A percentile compares a stretch with the other conserved stretches of the same genome.
These are phyloP conservation scores for Pseudocercospora macadamiae DNA, from an alignment of 2,329 filamentous ascomycete genomes.

Conservation along the genomic window DNA sequence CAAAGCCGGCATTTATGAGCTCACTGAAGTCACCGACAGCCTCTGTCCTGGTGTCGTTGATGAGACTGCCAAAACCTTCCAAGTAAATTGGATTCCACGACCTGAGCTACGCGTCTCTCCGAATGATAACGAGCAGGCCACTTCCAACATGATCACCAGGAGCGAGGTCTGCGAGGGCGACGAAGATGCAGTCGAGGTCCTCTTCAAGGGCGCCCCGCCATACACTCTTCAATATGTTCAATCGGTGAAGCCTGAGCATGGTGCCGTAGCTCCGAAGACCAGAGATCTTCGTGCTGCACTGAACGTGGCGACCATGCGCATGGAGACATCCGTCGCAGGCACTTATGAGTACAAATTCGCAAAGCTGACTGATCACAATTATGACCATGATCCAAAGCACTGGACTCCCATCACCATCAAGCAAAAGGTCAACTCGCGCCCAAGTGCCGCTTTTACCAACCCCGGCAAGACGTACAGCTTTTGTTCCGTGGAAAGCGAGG, in stretches of 20 bases:
- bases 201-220: slow-evolving; percentile 75
- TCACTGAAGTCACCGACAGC: slow-evolving; percentile 74
- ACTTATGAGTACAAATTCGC: slow-evolving; percentile 84
- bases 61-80: slow-evolving; percentile 70
- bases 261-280: slow-evolving; percentile 63
- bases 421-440: slow-evolving; percentile 83
- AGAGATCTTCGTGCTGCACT: slow-evolving; percentile 78
- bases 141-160: slow-evolving; percentile 66
- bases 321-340: slow-evolving; percentile 84
- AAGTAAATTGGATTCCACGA: slow-evolving; percentile 82
- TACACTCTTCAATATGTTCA: slow-evolving; percentile 83
- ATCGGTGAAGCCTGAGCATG: slow-evolving; percentile 69
- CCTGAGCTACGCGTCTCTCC: slow-evolving; percentile 68
- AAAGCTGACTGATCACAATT: slow-evolving; percentile 81
- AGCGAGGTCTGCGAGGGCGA: slow-evolving; percentile 91
- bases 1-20: slow-evolving; percentile 70
- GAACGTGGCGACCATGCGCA: slow-evolving; percentile 74
- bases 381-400: slow-evolving; percentile 70
- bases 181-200: slow-evolving; percentile 83
- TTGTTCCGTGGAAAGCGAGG: slow-evolving; percentile 79
- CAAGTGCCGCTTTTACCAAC: slow-evolving; percentile 77
- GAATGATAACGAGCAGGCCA: slow-evolving; percentile 61
- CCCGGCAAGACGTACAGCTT: slow-evolving; percentile 95
- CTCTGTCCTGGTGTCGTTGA: slow-evolving; percentile 84
- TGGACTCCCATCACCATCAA: slow-evolving; percentile 70